Conservation (phyloP, 345 rosid genomes). For the Salix suchowensis region DNA sequence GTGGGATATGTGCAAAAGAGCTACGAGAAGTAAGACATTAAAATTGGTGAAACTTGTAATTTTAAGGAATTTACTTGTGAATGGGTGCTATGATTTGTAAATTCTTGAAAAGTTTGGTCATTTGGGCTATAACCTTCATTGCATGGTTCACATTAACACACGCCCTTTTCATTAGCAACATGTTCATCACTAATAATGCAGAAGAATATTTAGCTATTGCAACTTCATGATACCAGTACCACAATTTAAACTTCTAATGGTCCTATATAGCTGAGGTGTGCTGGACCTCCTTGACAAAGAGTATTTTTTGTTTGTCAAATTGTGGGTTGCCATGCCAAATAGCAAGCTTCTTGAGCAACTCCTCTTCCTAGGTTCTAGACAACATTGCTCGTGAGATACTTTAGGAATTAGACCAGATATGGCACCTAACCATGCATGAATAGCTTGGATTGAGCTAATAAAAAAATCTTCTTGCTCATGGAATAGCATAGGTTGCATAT, state of each 20-base stretch:
- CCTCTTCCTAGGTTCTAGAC: conserved; percentile 24
- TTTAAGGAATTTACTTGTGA: neutral
- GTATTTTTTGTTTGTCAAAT: conserved; percentile 17
- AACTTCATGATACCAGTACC: conserved; percentile 3
- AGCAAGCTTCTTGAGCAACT: conserved; percentile 22
- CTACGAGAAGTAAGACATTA: neutral
- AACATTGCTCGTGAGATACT: conserved; percentile 18
- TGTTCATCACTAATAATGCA: neutral
- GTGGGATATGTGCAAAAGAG: neutral
- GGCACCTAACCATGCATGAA: conserved; percentile 5
- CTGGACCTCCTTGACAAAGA: conserved; percentile 13
- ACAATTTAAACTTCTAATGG: conserved; percentile 22
- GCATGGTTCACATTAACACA: neutral
- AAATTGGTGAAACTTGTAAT: neutral
- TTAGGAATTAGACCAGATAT: neutral
- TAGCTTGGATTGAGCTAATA: neutral
- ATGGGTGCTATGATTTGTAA: neutral
- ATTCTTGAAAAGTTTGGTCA: neutral
- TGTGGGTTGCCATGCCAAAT: conserved; percentile 28
- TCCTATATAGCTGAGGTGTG: conserved; percentile 27
- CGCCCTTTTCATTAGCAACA: neutral
- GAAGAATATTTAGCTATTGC: neutral
- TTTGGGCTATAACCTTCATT: neutral
- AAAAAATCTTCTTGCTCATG: neutral
- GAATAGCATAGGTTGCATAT: neutral